phyloP scores from a whole-genome alignment of 2,329 filamentous ascomycete genomes.

The Sporothrix humicola region DNA sequence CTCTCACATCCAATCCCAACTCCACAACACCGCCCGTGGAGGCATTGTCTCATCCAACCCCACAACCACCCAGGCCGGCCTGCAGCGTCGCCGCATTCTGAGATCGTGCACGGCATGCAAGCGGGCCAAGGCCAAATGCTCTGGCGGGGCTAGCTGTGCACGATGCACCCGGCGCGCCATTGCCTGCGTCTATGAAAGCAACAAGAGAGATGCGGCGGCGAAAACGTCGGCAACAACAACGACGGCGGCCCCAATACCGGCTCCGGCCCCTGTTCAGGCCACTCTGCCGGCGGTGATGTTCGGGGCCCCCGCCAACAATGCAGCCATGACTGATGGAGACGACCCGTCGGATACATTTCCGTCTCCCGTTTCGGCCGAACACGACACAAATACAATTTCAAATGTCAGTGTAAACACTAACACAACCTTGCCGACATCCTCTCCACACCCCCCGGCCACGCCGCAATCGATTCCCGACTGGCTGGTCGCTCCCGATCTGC shows the following conservation, averaged over 20 bases:
- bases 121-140: slow-evolving; percentile 59
- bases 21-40: background rate
- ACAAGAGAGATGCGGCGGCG: background rate
- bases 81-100: slow-evolving; percentile 28
- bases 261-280: background rate
- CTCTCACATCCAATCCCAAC: too few relatives aligned
- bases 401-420: too few relatives aligned
- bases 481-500: slow-evolving; percentile 25
- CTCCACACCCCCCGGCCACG: background rate
- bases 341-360: background rate
- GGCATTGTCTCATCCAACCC: background rate
- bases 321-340: background rate
- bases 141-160: slow-evolving; percentile 41
- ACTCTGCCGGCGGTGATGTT: background rate
- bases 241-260: background rate
- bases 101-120: slow-evolving; percentile 65
- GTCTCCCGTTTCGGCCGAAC: slow-evolving; percentile 1
- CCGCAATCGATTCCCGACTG: slow-evolving; percentile 3
- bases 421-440: background rate
- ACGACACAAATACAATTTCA: background rate
- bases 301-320: background rate
- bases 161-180: slow-evolving; percentile 27
- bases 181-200: slow-evolving; percentile 30
- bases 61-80: slow-evolving; percentile 30
- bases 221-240: background rate